phyloP scores from a whole-genome alignment of 2,329 filamentous ascomycete genomes.

The Fusarium poae region DNA sequence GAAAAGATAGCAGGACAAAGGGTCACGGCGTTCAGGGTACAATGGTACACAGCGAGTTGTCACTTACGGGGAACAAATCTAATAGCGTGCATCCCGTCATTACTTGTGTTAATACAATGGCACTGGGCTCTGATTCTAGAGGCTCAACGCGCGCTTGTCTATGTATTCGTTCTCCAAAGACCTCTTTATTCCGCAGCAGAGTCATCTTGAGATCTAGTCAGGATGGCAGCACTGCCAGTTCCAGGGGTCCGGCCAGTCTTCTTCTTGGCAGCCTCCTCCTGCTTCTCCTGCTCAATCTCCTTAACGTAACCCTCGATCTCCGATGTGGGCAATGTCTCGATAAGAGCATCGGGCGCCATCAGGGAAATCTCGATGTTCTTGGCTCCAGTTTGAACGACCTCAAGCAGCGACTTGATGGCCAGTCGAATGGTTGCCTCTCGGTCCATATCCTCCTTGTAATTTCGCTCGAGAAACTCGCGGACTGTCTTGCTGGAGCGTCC shows the following conservation, averaged over 20 bases:
- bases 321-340: constrained; percentile 95
- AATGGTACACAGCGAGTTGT: constrained; percentile 46
- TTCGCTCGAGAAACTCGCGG: constrained; percentile 96
- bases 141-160: constrained; percentile 47
- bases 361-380: constrained; percentile 99
- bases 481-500: constrained; percentile 99
- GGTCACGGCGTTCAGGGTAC: constrained; percentile 51
- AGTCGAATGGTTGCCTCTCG: constrained; percentile 95
- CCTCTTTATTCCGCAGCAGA: constrained; percentile 54
- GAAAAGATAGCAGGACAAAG: constrained; percentile 18
- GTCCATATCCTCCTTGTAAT: constrained; percentile 99
- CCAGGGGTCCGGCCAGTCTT: constrained; percentile 84
- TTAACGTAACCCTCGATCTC: constrained; percentile 98
- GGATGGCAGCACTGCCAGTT: constrained; percentile 77
- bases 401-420: constrained; percentile 96
- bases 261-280: constrained; percentile 98
- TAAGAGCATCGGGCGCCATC: constrained; percentile 90
- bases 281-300: constrained; percentile 99
- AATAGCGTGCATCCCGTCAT: constrained; percentile 48
- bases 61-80: constrained; percentile 36
- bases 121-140: constrained; percentile 48
- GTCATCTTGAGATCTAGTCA: constrained; percentile 71
- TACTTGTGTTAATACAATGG: constrained; percentile 57
- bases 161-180: constrained; percentile 39
- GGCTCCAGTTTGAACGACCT: constrained; percentile 97